Evolutionary conservation across 139 green algal genomes (phyloP), one percentile per base, ranked within the genome.

Genomic region (Tetraselmis striata): DNA sequence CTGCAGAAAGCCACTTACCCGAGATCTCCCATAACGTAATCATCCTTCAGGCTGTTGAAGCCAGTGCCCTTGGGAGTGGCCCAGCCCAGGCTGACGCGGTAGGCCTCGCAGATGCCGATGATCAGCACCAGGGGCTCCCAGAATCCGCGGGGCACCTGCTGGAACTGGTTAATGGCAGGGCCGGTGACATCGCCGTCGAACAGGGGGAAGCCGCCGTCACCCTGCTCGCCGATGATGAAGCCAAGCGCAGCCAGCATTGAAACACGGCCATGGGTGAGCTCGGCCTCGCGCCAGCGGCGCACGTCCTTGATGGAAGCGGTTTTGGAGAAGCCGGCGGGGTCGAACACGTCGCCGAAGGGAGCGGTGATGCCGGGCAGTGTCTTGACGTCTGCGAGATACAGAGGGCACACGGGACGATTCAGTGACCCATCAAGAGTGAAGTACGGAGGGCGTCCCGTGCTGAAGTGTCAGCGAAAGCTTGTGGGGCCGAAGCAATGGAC

Each of bases 131-230:
- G 90, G n/a, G 89, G 84, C 88, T 92, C 89, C 87, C 88, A 92
- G 80, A 89, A 90, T 23, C 79, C 78, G 29, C 81, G 83, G 81
- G 90, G 85, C 25, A 95, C 87, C 88, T 96, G 91, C 86, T 93
- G 87, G 90, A 97, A 95, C 80, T 95, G 93, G 85, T 90, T 89
- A 84, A 96, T 95, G 79, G 92, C 92, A 1, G 91, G 92, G 83
- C 90, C 31, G n/a, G 31, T 86, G 59, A 93, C 86, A 24, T 85
- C 59, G 81, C 90, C 90, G 26, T 93, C 90, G 1, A 85, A 88
- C 80, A 90, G 92, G 76, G 88, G 85, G 85, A 93, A 89, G 29
- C 85, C 75, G 27, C 82, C 78, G 74, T 80, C 83, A 29, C 92
- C 81, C 83, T 92, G 84, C 89, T 95, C 91, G 29, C 88, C 88